Evolutionary conservation across 2,329 filamentous ascomycete genomes (phyloP).

Genomic region (Coniochaeta hoffmannii): DNA sequence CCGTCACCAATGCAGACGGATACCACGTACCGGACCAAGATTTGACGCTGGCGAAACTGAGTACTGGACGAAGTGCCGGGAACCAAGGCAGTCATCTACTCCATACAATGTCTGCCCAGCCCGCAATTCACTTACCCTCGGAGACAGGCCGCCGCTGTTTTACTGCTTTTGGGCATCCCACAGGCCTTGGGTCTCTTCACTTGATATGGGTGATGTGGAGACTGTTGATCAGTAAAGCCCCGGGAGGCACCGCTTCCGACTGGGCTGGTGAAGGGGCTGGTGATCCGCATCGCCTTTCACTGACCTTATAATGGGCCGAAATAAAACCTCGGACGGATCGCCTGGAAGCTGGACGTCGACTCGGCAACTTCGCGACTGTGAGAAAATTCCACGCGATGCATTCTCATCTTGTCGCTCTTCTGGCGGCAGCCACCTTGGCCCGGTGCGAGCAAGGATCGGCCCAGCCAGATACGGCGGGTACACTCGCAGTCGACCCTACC

Average conservation of each 20-base stretch:
- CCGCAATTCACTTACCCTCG: not conserved
- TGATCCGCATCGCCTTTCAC: not conserved
- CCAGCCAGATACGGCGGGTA: not conserved
- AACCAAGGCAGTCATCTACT: not conserved
- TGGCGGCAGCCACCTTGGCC: not conserved
- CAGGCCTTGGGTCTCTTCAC: not conserved
- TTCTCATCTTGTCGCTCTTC: not conserved
- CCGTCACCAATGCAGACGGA: not conserved
- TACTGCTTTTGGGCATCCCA: not conserved
- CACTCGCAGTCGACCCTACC: slow-evolving; percentile 5
- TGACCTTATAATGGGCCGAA: not conserved
- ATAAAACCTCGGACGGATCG: not conserved
- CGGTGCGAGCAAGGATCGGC: not conserved
- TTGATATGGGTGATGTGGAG: slow-evolving; percentile 1
- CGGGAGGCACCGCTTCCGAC: not conserved
- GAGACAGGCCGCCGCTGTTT: not conserved
- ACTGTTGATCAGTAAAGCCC: not conserved
- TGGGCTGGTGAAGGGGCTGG: not conserved
- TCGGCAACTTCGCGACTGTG: not conserved
- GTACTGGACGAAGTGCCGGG: not conserved
- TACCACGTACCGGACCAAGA: slow-evolving; percentile 1
- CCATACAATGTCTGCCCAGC: slow-evolving; percentile 2
- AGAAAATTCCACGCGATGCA: not conserved
- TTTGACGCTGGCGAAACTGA: not conserved
- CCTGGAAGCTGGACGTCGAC: not conserved